Base-by-base conservation (phyloP, 2,329 filamentous ascomycete species). In the Lachnellula occidentalis region DNA sequence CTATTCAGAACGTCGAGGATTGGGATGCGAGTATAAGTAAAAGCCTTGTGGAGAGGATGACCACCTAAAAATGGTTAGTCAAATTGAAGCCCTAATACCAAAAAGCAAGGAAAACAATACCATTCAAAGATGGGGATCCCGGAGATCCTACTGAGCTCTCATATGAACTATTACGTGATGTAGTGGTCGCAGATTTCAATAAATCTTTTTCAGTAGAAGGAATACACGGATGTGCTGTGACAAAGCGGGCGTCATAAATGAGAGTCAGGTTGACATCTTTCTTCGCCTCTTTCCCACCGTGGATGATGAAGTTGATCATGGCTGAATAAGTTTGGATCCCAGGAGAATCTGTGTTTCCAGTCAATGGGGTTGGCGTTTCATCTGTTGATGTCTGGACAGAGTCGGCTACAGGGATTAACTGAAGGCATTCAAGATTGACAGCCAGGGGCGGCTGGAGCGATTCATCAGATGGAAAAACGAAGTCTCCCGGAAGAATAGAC, bases 151-250 rank as follows among this genome's bases (percentile, higher is more conserved):
- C 5, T 34, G 22, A 45, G 36, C 19, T 55, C 27, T 52, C 43
- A 4, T 53, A 57, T 82, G 78, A 53, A 79, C 77, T 77, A 62
- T 78, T 79, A 50, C 82, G 81, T 1, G 78, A 81, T 19, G 82
- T 80, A 63, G 80, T 85, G 1, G 77, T 77, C 0, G 81, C 78
- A 14, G 81, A 81, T 64, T 79, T 82, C 49, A 85, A 65, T 52
- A 85, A 78, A 58, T 76, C 78, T 2, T 82, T 78, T 53, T 78
- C 75, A 49, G 75, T 74, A 1, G 81, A 82, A 1, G 80, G 77
- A 5, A 80, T 76, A 61, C 84, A 87, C 0, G 84, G 84, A 60
- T 86, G 82, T 0, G 82, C 82, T 1, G 84, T 86, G 17, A 86
- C 80, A 65, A 87, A 87, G 61, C 78, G 79, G 21, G 86, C 75